A percentile compares a stretch with the other conserved stretches of the same genome.
phyloP scores from a whole-genome alignment of 768 basidiomycete genomes.

The Auriscalpium vulgare region DNA sequence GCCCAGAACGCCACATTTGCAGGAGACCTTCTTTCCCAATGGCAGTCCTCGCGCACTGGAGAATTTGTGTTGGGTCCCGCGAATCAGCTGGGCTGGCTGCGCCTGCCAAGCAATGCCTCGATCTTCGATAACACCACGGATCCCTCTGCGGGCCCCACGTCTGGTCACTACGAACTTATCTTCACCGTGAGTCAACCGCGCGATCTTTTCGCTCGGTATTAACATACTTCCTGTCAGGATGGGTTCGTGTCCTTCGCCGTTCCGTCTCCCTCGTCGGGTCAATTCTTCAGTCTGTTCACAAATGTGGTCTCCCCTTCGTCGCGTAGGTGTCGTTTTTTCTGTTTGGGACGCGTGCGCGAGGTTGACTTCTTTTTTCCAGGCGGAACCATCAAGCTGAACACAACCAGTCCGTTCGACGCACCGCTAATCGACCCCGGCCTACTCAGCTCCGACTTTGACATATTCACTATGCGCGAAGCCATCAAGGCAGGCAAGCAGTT shows the following conservation, averaged over 20 bases:
- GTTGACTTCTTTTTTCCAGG: constrained; percentile 18
- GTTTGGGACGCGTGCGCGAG: no score
- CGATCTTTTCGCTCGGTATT: not conserved
- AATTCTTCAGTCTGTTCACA: constrained; percentile 4
- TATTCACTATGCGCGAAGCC: constrained; percentile 22
- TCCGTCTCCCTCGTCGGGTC: not conserved
- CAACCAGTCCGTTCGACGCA: constrained; percentile 35
- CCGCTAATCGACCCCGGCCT: constrained; percentile 46
- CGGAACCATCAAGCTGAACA: constrained; percentile 31
- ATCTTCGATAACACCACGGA: not conserved
- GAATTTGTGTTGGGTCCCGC: not conserved
- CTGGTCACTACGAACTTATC: constrained; percentile 2
- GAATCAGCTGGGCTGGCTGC: constrained; percentile 4
- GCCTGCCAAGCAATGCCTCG: not conserved
- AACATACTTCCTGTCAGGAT: not conserved
- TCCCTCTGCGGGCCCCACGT: not conserved
- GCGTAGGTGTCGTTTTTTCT: not conserved
- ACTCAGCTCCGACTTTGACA: constrained; percentile 27
- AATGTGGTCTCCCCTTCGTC: constrained; percentile 6
- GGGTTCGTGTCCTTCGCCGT: constrained; percentile 2
- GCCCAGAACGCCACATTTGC: not conserved
- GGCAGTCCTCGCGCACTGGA: not conserved
- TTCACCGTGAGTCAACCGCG: not conserved
- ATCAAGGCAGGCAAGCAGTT: constrained; percentile 21
- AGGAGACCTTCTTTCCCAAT: not conserved